Percentiles rank a stretch among this genome's conserved stretches.
phyloP scores from a whole-genome alignment of 2,329 filamentous ascomycete genomes.

The Fusarium gaditjirri region DNA sequence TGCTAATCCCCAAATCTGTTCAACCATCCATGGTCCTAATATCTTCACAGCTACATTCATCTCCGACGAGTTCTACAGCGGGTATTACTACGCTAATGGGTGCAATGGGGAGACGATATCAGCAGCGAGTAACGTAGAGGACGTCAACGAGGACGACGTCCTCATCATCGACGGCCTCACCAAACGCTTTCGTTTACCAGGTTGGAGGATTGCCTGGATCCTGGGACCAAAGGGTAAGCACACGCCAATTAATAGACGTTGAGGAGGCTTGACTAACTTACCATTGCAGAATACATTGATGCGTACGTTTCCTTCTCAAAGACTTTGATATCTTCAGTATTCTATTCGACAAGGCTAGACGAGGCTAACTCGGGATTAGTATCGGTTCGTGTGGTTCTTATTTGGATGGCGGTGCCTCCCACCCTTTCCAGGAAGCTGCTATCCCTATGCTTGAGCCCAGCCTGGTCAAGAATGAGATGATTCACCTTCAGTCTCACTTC shows the following conservation, averaged over 20 bases:
- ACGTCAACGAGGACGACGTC: conserved; percentile 90
- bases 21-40: too few species aligned
- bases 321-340: too few species aligned
- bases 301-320: conserved; percentile 61
- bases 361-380: neutral
- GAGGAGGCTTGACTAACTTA: too few species aligned
- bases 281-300: conserved; percentile 78
- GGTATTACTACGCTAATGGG: conserved; percentile 96
- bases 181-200: conserved; percentile 94
- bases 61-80: conserved; percentile 96
- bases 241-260: neutral
- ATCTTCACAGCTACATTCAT: conserved; percentile 76
- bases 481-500: conserved; percentile 89
- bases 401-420: conserved; percentile 93
- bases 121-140: conserved; percentile 84
- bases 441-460: conserved; percentile 91
- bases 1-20: too few species aligned
- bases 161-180: conserved; percentile 95
- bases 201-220: conserved; percentile 97
- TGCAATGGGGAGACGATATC: conserved; percentile 92
- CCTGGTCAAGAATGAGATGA: conserved; percentile 86
- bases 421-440: conserved; percentile 94
- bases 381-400: conserved; percentile 94
- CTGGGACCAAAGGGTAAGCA: conserved; percentile 79
- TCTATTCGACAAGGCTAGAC: too few species aligned